A percentile compares a stretch with the other conserved stretches of the same genome.
These are phyloP conservation scores for Lyophyllum decastes DNA, from an alignment of 768 basidiomycete species.

Conservation along the genomic window DNA sequence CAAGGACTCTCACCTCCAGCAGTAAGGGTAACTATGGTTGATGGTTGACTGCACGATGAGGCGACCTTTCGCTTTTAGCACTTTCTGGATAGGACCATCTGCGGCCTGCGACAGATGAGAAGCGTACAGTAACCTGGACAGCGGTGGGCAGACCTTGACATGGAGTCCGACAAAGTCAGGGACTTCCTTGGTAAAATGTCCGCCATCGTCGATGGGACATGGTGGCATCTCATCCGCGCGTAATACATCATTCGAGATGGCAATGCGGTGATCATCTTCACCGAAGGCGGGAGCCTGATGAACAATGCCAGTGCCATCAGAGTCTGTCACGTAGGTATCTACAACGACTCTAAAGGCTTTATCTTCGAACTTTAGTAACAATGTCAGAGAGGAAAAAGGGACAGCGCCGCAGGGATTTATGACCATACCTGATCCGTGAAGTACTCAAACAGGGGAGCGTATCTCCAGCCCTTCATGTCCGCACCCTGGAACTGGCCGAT, in stretches of 20 bases:
- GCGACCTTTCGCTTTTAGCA: constrained; percentile 82
- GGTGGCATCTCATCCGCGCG: constrained; percentile 90
- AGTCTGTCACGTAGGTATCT: constrained; percentile 92
- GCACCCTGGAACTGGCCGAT: constrained; percentile 83
- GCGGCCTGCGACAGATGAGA: constrained; percentile 59
- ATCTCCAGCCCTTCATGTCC: constrained; percentile 96
- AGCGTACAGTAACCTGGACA: neutral
- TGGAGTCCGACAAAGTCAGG: constrained; percentile 86
- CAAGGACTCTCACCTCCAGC: constrained; percentile 73
- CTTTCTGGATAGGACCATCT: constrained; percentile 92
- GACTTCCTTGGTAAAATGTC: constrained; percentile 86
- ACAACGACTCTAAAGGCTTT: constrained; percentile 86
- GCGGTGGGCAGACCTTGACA: constrained; percentile 68
- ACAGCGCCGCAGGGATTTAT: neutral
- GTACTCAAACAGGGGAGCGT: constrained; percentile 93
- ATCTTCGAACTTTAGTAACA: constrained; percentile 71
- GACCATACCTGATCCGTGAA: constrained; percentile 83
- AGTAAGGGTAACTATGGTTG: constrained; percentile 94
- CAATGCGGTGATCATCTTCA: constrained; percentile 97
- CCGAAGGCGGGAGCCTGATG: constrained; percentile 99
- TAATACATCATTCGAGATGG: constrained; percentile 82
- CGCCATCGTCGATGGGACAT: constrained; percentile 91
- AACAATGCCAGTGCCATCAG: constrained; percentile 96
- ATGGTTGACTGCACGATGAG: constrained; percentile 86
- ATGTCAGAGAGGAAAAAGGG: neutral